Base-by-base conservation (phyloP, 176 grass and related monocot genomes). In the Puya raimondii region DNA sequence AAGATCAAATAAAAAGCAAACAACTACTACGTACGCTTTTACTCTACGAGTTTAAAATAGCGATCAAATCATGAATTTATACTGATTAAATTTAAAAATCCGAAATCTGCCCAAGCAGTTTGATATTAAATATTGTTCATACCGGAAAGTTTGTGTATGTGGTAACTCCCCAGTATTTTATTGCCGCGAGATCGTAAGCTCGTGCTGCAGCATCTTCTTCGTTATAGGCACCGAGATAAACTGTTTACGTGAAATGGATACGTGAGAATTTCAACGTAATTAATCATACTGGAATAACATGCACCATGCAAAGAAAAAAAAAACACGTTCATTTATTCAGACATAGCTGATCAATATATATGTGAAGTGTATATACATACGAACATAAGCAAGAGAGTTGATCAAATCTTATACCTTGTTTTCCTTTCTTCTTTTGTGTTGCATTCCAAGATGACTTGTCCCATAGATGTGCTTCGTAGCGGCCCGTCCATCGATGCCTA, bases 381-480 rank as follows among this genome's bases (percentile, higher is more conserved):
- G 26, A 10, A 27, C 9, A 42, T 16, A 47, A 3, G 25, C 8
- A 25, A 26, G 18, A 68, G 2, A 23, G 48, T 33, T 33, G 29
- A 33, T 33, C 29, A 67, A 73, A 64, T 64, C 59, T 22, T 25
- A 0, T 70, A 83, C 88, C 88, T 82, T 91, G 88, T 49, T 87
- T 91, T 9, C 88, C 88, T 67, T 87, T 91, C 68, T 87, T 91
- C 75, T 81, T 91, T 50, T 91, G 88, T 2, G 84, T 84, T 22
- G 88, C 78, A 73, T 91, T 91, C 84, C 88, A 91, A 0, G 88
- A 87, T 27, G 75, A 84, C 42, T 87, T 91, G 66, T 87, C 88
- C 88, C 88, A 91, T 7, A 91, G 71, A 68, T 91, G 88, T 3
- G 88, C 88, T 54, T 91, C 88, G 0, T 84, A 91, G 25, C 88